A percentile compares a stretch with the other conserved stretches of the same genome.
These are phyloP conservation scores for Gnomoniopsis smithogilvyi DNA, from an alignment of 2,329 filamentous ascomycete genomes.

Conservation along the genomic window DNA sequence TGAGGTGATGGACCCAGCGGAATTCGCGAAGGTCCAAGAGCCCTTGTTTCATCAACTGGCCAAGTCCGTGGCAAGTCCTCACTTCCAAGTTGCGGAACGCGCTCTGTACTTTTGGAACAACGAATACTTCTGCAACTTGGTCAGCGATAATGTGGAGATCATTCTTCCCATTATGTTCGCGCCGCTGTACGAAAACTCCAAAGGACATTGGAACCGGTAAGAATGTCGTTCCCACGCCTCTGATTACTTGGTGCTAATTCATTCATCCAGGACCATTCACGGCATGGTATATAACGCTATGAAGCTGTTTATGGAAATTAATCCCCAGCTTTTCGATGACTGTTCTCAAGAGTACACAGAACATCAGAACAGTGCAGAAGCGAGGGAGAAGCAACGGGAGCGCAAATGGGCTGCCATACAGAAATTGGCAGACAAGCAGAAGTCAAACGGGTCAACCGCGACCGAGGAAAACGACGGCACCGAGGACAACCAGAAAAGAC, in stretches of 20 bases:
- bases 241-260: constrained; percentile 3
- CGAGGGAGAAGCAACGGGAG: constrained; percentile 76
- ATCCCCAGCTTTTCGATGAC: constrained; percentile 96
- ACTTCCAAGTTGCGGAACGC: constrained; percentile 97
- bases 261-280: constrained; percentile 76
- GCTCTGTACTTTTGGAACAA: constrained; percentile 99
- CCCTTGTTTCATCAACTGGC: constrained; percentile 95
- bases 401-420: constrained; percentile 85
- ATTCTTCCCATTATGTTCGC: constrained; percentile 99
- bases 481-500: constrained; percentile 79
- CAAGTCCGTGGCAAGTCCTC: constrained; percentile 95
- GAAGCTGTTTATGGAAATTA: constrained; percentile 99
- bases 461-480: constrained; percentile 77
- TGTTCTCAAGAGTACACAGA: constrained; percentile 98
- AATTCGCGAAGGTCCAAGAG: constrained; percentile 98
- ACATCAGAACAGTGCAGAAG: constrained; percentile 87
- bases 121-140: constrained; percentile 98
- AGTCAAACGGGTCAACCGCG: constrained; percentile 36
- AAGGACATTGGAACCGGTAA: constrained; percentile 98
- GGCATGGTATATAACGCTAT: constrained; percentile 99
- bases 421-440: constrained; percentile 73
- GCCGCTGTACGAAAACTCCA: constrained; percentile 96
- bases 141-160: constrained; percentile 98
- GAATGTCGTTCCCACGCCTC: constrained; percentile 24
- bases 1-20: constrained; percentile 97